A percentile compares a stretch with the other conserved stretches of the same genome.
Evolutionary conservation across 192 early-diverging fungal species (phyloP).

Genomic region (Backusella circina): DNA sequence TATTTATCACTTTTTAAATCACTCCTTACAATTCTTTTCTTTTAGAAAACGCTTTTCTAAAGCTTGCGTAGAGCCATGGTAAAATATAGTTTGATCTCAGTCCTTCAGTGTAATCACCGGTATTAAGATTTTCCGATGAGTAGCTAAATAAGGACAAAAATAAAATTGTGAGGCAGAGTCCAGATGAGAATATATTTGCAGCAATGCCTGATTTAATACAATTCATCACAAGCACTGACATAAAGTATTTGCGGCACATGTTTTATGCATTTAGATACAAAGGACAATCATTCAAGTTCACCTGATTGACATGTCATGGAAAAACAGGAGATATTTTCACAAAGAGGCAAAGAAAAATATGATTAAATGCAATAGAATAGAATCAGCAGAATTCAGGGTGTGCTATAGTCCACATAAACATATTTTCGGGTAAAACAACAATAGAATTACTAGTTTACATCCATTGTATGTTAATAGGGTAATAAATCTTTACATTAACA

Average conservation of each 20-base stretch:
- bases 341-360: not conserved
- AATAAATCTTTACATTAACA: not conserved
- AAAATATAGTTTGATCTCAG: too few relatives aligned
- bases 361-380: not conserved
- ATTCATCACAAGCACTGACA: not conserved
- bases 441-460: not conserved
- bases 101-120: not conserved
- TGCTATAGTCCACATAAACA: not conserved
- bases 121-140: not conserved
- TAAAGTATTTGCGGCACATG: not conserved
- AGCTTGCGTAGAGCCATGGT: too few relatives aligned
- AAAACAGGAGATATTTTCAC: not conserved
- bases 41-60: too few relatives aligned
- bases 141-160: not conserved
- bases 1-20: too few relatives aligned
- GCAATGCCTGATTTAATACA: not conserved
- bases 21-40: too few relatives aligned
- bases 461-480: not conserved
- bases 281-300: not conserved
- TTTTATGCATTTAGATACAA: not conserved
- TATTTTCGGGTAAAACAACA: not conserved
- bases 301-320: not conserved
- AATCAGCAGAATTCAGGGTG: not conserved
- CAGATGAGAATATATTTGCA: not conserved
- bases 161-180: not conserved